Evolutionary conservation across 106 monocot species (phyloP), one percentile per base, ranked within the genome.

Genomic region (Platanthera guangdongensis): DNA sequence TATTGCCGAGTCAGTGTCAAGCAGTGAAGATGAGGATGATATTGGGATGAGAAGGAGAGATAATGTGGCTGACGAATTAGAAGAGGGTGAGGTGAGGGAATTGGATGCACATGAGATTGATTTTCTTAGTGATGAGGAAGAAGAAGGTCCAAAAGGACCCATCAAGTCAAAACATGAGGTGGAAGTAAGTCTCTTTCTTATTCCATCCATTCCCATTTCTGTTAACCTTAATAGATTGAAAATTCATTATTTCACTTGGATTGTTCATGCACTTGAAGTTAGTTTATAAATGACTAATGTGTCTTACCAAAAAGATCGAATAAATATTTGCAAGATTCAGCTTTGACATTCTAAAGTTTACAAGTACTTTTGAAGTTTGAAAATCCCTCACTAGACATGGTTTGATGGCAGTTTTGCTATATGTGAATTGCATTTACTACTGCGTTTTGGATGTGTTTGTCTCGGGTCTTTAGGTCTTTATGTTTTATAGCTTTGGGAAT

Each of bases 11-110:
- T 75, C 75, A 11, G 14, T 50, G 28, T 75, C 75, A 54, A 45
- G 75, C 75, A 75, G 75, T 30, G 45, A 75, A 53, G 75, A 57
- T 54, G 75, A 75, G 39, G 75, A 57, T 75, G 75, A 57, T 75
- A 0, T 0, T 32, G 39, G 32, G 32, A 75, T 14, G 14, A 28
- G 39, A 75, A 39, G 30, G 75, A 65, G 30, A 65, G 75, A 75
- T 39, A 39, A 39, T 39, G 39, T 39, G 39, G 39, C 39, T 1
- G 39, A 39, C 11, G 39, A 39, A 9, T 11, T 4, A 4, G 25
- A 32, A 75, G 75, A 25, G 6, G 75, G 75, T 39, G 75, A 75
- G 75, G 14, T 75, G 39, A 75, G 55, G 28, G 55, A 54, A 9
- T 25, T 32, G 22, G 75, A 53, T 75, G 39, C 15, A 8, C 10